A percentile compares a stretch with the other conserved stretches of the same genome.
phyloP scores from a whole-genome alignment of 306 rosid genomes.

The Fagus sylvatica region DNA sequence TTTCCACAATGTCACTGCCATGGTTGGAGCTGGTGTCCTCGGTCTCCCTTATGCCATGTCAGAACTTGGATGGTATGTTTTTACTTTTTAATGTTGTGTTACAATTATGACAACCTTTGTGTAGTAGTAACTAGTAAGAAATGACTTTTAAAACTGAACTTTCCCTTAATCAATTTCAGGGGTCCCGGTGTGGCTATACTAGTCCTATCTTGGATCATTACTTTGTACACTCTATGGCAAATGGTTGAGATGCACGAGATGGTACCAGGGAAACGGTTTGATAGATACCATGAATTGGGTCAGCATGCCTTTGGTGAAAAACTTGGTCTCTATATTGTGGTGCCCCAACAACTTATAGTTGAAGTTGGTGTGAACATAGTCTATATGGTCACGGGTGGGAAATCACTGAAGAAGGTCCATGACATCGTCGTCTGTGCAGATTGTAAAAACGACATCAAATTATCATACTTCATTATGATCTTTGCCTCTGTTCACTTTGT shows the following conservation, averaged over 20 bases:
- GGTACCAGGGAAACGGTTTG: constrained; percentile 60
- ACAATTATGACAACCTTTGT: no score
- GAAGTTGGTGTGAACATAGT: constrained; percentile 50
- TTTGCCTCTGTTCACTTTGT: constrained; percentile 63
- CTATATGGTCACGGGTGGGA: constrained; percentile 66
- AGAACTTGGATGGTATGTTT: constrained; percentile 52
- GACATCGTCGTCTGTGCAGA: constrained; percentile 23
- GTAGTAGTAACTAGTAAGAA: not conserved
- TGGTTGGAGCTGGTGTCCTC: constrained; percentile 75
- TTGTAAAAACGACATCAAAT: constrained; percentile 39
- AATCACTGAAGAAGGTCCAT: constrained; percentile 52
- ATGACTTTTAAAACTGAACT: not conserved
- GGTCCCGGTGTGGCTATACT: constrained; percentile 75
- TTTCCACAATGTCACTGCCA: constrained; percentile 70
- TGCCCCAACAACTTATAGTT: constrained; percentile 57
- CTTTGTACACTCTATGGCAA: constrained; percentile 65
- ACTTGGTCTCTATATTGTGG: constrained; percentile 60
- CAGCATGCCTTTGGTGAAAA: constrained; percentile 62
- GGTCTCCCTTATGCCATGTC: constrained; percentile 64
- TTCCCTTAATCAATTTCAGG: constrained; percentile 39
- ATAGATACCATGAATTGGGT: constrained; percentile 62
- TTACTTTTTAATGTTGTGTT: not conserved
- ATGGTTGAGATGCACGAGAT: constrained; percentile 71
- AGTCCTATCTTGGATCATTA: constrained; percentile 55
- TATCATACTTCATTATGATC: constrained; percentile 54